A percentile compares a stretch with the other conserved stretches of the same genome.
Evolutionary conservation across 2,329 filamentous ascomycete species (phyloP).

Genomic region (Alternaria ventricosa): DNA sequence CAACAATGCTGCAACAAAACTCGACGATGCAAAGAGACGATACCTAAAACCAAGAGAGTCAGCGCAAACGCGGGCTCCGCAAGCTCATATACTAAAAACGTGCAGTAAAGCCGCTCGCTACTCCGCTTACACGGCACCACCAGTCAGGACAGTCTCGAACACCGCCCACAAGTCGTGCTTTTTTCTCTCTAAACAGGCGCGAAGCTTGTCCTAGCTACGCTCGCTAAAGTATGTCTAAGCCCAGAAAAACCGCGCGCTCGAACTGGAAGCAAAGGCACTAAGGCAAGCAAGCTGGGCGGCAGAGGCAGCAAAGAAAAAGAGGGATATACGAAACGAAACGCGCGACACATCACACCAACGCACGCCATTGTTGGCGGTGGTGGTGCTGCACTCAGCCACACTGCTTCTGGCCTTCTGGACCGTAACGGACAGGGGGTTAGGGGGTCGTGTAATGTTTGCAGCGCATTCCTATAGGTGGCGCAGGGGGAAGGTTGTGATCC

Average conservation of each 20-base stretch:
- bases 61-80: conserved; percentile 13
- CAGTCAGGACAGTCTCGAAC: neutral
- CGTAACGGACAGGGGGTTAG: neutral
- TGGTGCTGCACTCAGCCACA: conserved; percentile 24
- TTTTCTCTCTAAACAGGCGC: neutral
- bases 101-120: conserved; percentile 11
- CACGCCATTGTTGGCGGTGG: neutral
- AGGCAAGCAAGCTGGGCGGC: neutral
- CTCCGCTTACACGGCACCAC: conserved; percentile 12
- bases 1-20: conserved; percentile 1
- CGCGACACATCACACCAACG: neutral
- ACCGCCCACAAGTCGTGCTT: neutral
- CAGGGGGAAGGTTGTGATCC: neutral
- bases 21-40: neutral
- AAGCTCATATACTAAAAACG: conserved; percentile 26
- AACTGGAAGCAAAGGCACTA: neutral
- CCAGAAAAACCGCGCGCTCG: neutral
- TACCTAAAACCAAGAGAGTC: neutral
- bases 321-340: neutral
- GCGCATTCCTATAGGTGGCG: neutral
- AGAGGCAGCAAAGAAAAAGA: neutral
- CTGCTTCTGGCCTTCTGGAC: conserved; percentile 15
- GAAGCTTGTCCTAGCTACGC: conserved; percentile 1
- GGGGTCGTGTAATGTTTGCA: neutral
- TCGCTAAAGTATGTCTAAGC: neutral